Conservation (phyloP, 2,329 filamentous ascomycete species). For the Plenodomus biglobosus region DNA sequence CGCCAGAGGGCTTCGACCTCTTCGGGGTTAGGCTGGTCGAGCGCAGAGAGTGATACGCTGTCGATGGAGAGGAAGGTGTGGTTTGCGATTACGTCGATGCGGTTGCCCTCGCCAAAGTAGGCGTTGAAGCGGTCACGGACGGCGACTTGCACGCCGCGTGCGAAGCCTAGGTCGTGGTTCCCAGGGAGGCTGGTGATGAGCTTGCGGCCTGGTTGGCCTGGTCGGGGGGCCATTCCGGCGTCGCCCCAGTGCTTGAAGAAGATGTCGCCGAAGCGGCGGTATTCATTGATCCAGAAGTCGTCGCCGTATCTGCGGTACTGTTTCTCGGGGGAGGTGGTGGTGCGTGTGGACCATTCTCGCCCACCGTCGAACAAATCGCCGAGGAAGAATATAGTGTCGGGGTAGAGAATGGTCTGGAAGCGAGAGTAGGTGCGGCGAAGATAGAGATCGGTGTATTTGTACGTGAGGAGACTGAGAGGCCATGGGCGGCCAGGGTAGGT, state of each 20-base stretch:
- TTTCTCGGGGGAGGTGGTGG: slow-evolving; percentile 57
- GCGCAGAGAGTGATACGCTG: slow-evolving; percentile 80
- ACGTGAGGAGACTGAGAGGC: slow-evolving; percentile 67
- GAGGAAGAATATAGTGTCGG: slow-evolving; percentile 86
- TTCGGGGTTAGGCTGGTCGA: slow-evolving; percentile 56
- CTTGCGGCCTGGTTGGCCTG: slow-evolving; percentile 69
- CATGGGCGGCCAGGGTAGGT: slow-evolving; percentile 86
- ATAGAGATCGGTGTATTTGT: slow-evolving; percentile 84
- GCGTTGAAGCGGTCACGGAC: slow-evolving; percentile 82
- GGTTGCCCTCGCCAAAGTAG: slow-evolving; percentile 89
- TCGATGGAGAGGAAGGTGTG: slow-evolving; percentile 95
- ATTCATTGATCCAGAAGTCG: slow-evolving; percentile 84
- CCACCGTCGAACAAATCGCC: slow-evolving; percentile 96
- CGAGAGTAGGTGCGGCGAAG: slow-evolving; percentile 78
- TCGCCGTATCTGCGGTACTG: slow-evolving; percentile 78
- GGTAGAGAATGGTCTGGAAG: slow-evolving; percentile 73
- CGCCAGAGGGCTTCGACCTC: slow-evolving; percentile 67
- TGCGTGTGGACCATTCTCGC: slow-evolving; percentile 81
- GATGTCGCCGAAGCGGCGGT: slow-evolving; percentile 79
- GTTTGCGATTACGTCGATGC: slow-evolving; percentile 88
- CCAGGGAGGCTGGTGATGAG: slow-evolving; percentile 85
- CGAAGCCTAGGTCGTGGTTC: slow-evolving; percentile 94
- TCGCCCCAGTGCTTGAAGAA: slow-evolving; percentile 73
- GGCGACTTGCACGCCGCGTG: slow-evolving; percentile 75
- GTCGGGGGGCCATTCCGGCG: slow-evolving; percentile 56